Base-by-base conservation (phyloP, 306 rosid species). In the Rosa multiflora region DNA sequence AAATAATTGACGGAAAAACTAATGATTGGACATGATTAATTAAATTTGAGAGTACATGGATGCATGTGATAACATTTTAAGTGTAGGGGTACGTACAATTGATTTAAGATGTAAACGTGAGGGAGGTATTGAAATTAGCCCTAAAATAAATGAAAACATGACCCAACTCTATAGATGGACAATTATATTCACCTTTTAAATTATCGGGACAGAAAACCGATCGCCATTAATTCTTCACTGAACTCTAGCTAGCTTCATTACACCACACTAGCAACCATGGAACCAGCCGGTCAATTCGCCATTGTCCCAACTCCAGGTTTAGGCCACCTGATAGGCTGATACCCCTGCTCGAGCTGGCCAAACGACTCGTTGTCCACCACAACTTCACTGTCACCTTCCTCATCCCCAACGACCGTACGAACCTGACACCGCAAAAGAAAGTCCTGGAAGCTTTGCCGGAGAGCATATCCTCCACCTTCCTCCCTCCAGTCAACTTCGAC, bases 271-370 rank as follows among this genome's bases (percentile, higher is more conserved):
- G 66, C 17, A 26, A 62, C 68, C 14, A 62, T 62, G 68, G n/a
- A 32, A 32, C 35, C 68, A 72, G 67, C 74, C 13, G 6, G 46
- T 49, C 81, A 77, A 26, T 44, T 79, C 12, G 80, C 51, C 46
- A 29, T 83, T 35, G 59, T 83, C 29, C 77, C 86, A 8, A 74
- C 73, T 43, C 80, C 83, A 9, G 86, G 83, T 4, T 12, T 83
- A 5, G 78, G 86, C 42, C 86, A 79, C 17, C 73, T 83, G 29
- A 79, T 51, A 18, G 26, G 26, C 26, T 23, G 26, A 26, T 26
- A 26, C 86, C 86, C 9, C 63, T 83, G 21, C 59, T 69, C 2
- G 83, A 74, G 62, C 55, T 83, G 5, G 77, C 86, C 26, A 83
- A 74, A 63, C 74, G 80, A 23, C 83, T 83, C 4, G 64, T 68